Evolutionary conservation across 2,329 filamentous ascomycete species (phyloP), one percentile per base, ranked within the genome.

Genomic region (Allantophomopsis lycopodina): DNA sequence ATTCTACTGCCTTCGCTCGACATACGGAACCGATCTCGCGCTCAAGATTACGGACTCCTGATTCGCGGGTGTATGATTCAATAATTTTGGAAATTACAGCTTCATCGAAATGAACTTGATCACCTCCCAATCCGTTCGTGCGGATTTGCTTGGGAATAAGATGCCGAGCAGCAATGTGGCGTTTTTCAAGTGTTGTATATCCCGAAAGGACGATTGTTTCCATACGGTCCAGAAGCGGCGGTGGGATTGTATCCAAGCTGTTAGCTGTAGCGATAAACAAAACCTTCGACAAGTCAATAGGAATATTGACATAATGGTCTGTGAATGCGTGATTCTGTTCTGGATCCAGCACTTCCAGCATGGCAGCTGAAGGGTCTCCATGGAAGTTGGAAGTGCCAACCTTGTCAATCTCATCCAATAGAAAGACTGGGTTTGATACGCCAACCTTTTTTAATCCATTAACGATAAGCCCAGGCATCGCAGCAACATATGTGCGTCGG

Each of bases 351-450:
- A 98, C 91, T 60, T 98, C 91, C 12, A 98, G 76, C 89, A 98
- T 95, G 7, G 91, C 91, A 16, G 91, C 91, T 15, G 86, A 93
- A 3, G 91, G 91, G 54, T 98, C 91, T 32, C 91, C 91, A 49
- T 98, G 88, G 58, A 91, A 83, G 57, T 89, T 96, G 30, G 85
- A 79, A 43, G 79, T 78, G 46, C 88, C 87, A 45, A 98, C 74
- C 68, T 98, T 98, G 68, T 98, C 91, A 50, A 98, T 95, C 64
- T 98, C 91, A 55, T 98, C 91, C 11, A 98, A 76, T 35, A 98
- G 64, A 62, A 98, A 84, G 41, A 98, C 89, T 0, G 91, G 91
- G 55, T 98, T 98, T 2, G 86, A 77, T 15, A 96, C 89, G 36
- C 88, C 89, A 23, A 93, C 89, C 64, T 96, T 98, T 63, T 91